Conservation (phyloP, 495 filamentous ascomycete genomes). For the Penicillium ochrochloron region DNA sequence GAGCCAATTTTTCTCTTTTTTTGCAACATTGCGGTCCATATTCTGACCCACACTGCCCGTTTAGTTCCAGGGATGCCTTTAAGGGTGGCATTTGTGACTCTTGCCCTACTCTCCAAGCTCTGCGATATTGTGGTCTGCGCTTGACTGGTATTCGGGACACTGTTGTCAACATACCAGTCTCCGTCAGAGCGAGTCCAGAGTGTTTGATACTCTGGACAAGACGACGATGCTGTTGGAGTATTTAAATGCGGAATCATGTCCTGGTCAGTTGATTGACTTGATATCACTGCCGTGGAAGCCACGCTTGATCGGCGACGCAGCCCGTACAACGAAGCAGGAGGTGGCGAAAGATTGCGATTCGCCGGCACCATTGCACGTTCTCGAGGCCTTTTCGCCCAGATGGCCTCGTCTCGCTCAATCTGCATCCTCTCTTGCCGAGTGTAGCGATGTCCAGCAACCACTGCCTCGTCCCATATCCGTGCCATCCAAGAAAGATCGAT, state of each 20-base stretch:
- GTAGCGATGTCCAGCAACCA: slow-evolving; percentile 13
- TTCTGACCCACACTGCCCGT: neutral
- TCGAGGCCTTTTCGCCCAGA: slow-evolving; percentile 5
- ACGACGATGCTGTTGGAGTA: neutral
- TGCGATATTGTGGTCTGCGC: neutral
- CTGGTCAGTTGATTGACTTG: neutral
- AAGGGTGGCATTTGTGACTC: neutral
- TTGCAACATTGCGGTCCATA: neutral
- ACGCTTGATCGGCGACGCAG: slow-evolving; percentile 9
- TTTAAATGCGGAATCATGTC: neutral
- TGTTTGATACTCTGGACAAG: neutral
- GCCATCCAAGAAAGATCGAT: slow-evolving; percentile 14
- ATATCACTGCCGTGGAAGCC: neutral
- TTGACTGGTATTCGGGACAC: neutral
- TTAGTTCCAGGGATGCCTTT: neutral
- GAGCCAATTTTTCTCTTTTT: neutral
- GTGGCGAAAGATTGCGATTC: slow-evolving; percentile 11
- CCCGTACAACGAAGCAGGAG: slow-evolving; percentile 7
- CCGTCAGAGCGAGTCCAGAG: slow-evolving; percentile 17
- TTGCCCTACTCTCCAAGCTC: neutral
- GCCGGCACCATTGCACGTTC: slow-evolving; percentile 5
- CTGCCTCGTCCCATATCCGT: slow-evolving; percentile 11
- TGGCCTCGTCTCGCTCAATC: slow-evolving; percentile 11
- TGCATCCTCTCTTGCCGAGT: slow-evolving; percentile 7
- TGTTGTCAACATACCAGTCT: slow-evolving; percentile 13